Conservation (phyloP, 805 yeast genomes). For the Candida methanosorbosa region DNA sequence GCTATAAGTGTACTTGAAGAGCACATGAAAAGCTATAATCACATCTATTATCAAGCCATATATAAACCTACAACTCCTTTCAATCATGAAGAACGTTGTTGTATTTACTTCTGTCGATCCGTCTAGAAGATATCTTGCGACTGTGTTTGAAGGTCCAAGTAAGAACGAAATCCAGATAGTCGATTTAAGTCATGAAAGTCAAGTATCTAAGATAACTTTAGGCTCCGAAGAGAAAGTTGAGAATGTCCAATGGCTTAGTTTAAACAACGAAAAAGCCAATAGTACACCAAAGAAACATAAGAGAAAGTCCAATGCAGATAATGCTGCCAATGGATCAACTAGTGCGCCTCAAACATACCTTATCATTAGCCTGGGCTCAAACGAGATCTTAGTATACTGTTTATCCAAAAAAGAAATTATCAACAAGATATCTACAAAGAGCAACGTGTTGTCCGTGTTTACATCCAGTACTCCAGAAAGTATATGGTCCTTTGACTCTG, state of each 20-base stretch:
- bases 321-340: constrained; percentile 1
- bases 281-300: constrained; percentile 5
- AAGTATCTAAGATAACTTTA: constrained; percentile 29
- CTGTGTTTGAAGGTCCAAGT: constrained; percentile 31
- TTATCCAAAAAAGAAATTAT: constrained; percentile 32
- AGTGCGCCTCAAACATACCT: constrained; percentile 3
- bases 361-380: constrained; percentile 8
- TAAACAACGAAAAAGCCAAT: neutral
- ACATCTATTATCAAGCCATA: too few relatives aligned
- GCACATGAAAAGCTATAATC: too few relatives aligned
- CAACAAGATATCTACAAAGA: constrained; percentile 26
- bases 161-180: constrained; percentile 37
- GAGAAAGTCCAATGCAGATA: constrained; percentile 14
- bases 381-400: constrained; percentile 34
- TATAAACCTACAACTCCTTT: too few relatives aligned
- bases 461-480: constrained; percentile 15
- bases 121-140: constrained; percentile 9
- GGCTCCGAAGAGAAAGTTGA: constrained; percentile 29
- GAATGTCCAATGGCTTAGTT: constrained; percentile 28
- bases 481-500: constrained; percentile 22
- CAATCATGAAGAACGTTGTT: neutral
- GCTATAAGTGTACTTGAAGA: too few relatives aligned
- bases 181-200: constrained; percentile 12
- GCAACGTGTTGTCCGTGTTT: constrained; percentile 18
- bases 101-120: neutral